Conservation (phyloP, 208 protist species). For the Leishmania lainsoni region DNA sequence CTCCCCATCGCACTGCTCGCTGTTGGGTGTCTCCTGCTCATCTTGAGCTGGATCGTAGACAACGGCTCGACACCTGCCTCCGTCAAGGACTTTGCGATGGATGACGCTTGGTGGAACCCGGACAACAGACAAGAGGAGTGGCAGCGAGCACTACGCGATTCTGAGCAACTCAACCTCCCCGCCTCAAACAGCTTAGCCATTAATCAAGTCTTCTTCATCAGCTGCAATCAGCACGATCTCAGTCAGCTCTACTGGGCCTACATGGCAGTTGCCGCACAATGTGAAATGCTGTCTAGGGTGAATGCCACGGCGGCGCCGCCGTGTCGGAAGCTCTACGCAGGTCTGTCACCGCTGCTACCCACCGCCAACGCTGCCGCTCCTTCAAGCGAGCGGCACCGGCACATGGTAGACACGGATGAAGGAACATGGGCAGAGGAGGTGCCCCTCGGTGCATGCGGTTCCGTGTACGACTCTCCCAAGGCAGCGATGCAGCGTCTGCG, state of each 20-base stretch:
- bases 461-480: slow-evolving; percentile 23
- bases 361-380: neutral
- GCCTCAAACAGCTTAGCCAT: slow-evolving; percentile 21
- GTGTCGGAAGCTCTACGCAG: slow-evolving; percentile 37
- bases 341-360: neutral
- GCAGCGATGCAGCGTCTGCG: slow-evolving; percentile 14
- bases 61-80: neutral
- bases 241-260: slow-evolving; percentile 71
- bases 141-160: slow-evolving; percentile 7
- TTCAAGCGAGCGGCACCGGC: neutral
- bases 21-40: slow-evolving; percentile 13
- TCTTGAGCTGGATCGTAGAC: neutral
- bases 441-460: slow-evolving; percentile 26
- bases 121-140: neutral
- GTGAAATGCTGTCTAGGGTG: slow-evolving; percentile 32
- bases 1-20: slow-evolving; percentile 10
- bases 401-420: neutral
- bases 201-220: slow-evolving; percentile 68
- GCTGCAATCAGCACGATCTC: slow-evolving; percentile 75
- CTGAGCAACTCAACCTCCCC: slow-evolving; percentile 21
- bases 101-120: slow-evolving; percentile 11
- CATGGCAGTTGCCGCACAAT: slow-evolving; percentile 50
- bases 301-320: slow-evolving; percentile 21
- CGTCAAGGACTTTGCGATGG: neutral
- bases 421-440: slow-evolving; percentile 8